A percentile compares a stretch with the other conserved stretches of the same genome.
Evolutionary conservation across 2,329 filamentous ascomycete species (phyloP).

Genomic region (Epichloe baconii): DNA sequence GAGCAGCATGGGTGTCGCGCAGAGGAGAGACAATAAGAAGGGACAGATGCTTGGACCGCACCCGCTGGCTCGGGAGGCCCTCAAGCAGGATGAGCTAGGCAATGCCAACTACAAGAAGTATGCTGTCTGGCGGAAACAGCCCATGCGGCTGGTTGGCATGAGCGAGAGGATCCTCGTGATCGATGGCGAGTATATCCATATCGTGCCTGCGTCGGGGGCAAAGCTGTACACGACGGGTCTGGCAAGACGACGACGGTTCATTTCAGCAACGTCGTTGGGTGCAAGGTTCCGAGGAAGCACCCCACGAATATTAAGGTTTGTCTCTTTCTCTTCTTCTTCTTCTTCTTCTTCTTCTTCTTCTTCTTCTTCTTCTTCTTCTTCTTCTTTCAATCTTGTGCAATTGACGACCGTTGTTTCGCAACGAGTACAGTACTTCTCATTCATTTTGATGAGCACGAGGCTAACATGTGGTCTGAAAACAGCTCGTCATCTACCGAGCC

Average conservation of each 20-base stretch:
- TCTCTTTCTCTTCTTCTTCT: constrained; percentile 2
- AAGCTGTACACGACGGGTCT: constrained; percentile 47
- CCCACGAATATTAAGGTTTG: constrained; percentile 66
- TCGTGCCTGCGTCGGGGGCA: constrained; percentile 62
- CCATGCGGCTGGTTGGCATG: constrained; percentile 65
- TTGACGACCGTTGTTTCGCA: no score
- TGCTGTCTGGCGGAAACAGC: constrained; percentile 69
- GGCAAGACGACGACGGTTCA: constrained; percentile 71
- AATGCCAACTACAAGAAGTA: constrained; percentile 59
- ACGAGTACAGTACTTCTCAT: no score
- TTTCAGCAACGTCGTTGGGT: constrained; percentile 70
- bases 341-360: not conserved
- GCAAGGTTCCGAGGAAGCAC: constrained; percentile 68
- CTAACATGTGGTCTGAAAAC: constrained; percentile 7
- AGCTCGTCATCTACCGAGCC: constrained; percentile 61
- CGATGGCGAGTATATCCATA: constrained; percentile 77
- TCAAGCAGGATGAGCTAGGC: constrained; percentile 45
- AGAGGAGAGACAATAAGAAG: constrained; percentile 39
- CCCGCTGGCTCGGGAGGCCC: constrained; percentile 51
- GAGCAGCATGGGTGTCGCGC: constrained; percentile 23
- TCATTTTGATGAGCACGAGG: not conserved
- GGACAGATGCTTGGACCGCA: constrained; percentile 44
- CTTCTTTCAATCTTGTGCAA: not conserved
- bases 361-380: not conserved
- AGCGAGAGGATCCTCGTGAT: constrained; percentile 67